Base-by-base conservation (phyloP, 2,329 filamentous ascomycete species). In the Colletotrichum liriopes region DNA sequence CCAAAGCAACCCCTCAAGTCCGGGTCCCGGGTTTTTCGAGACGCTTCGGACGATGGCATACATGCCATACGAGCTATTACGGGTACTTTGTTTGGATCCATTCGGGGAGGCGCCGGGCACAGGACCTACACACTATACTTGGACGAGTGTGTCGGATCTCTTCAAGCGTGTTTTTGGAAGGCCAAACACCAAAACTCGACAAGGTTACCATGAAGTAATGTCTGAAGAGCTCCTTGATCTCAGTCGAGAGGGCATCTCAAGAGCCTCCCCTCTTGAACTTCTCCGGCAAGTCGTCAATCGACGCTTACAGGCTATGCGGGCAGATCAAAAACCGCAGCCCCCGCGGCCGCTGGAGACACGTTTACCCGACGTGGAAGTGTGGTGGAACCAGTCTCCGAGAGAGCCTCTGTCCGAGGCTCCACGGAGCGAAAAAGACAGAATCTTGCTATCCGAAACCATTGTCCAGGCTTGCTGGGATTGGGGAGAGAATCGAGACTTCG, bases 381-480 rank as follows among this genome's bases (percentile, higher is more conserved):
- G 35, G 35, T 8, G 7, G 35, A 37, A 37, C 8, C 8, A 9
- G 2, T 7, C 35, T 37, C 35, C 11, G 35, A 37, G 35, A 37
- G 35, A 37, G 5, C 5, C 35, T 37, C 35, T 5, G 35, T 1
- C 5, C 5, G 35, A 37, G 5, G 1, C 8, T 37, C 35, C 35
- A 37, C 6, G 20, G 43, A 45, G 20, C 6, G 20, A 18, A 9
- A 3, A 6, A n/a, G 7, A n/a, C 20, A n/a, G 1, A 2, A 8
- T 7, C 20, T 20, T 45, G 2, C n/a, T 29, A 18, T 20, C 1
- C 51, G 8, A 54, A 3, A 45, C 43, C 26, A 9, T 54, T 2
- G 11, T 54, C 12, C 51, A 54, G 29, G 51, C 51, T 18, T 54
- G 26, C 23, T 54, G 51, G 51, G 29, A 54, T 54, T 55, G 52